Evolutionary conservation across 495 filamentous ascomycete genomes (phyloP).

Genomic region (Ramalina peruviana): DNA sequence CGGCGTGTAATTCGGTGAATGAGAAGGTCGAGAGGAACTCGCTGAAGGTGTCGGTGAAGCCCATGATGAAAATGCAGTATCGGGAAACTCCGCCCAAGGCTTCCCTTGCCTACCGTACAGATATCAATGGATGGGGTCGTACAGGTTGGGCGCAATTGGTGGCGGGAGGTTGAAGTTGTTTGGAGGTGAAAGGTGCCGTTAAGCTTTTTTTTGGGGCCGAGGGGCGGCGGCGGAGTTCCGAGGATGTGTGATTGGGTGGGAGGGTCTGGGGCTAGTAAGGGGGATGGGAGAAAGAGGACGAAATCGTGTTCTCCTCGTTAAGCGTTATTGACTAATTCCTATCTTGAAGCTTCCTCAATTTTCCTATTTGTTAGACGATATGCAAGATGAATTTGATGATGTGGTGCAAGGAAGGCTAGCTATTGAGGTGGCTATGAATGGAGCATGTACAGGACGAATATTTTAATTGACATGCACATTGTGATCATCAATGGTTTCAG

Average conservation of each 20-base stretch:
- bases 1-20: constrained; percentile 45
- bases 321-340: too few relatives aligned
- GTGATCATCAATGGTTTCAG: too few relatives aligned
- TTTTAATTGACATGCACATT: too few relatives aligned
- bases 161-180: background rate
- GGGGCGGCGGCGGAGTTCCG: background rate
- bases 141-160: background rate
- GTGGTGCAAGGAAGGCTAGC: too few relatives aligned
- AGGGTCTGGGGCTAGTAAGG: too few relatives aligned
- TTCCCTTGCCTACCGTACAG: background rate
- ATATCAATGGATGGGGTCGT: background rate
- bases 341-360: too few relatives aligned
- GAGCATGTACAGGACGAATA: too few relatives aligned
- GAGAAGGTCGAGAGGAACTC: constrained; percentile 44
- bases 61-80: constrained; percentile 37
- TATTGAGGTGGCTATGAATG: too few relatives aligned
- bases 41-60: constrained; percentile 49
- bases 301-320: too few relatives aligned
- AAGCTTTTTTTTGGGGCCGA: background rate
- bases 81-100: constrained; percentile 1
- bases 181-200: background rate
- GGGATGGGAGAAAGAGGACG: too few relatives aligned
- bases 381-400: too few relatives aligned
- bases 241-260: background rate
- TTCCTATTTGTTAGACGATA: too few relatives aligned